Base-by-base conservation (phyloP, 139 green algal genomes). In the Chlorella vulgaris region DNA sequence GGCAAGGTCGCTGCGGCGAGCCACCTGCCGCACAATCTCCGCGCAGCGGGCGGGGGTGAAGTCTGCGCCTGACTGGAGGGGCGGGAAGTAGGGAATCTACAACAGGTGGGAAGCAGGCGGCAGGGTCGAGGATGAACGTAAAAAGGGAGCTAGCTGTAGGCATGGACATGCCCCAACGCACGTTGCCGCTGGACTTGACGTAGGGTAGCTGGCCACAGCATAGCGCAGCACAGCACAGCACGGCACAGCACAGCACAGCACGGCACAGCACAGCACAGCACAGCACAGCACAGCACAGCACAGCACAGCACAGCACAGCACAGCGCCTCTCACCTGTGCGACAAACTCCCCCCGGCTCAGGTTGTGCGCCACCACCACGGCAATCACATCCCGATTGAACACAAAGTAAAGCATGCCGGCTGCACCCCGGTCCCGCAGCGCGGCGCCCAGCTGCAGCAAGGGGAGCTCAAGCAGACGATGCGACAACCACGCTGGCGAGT, bases 371-470 rank as follows among this genome's bases (percentile, higher is more conserved):
- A 99, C 94, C 55, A 99, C 53, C 68, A 98, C 95, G 1, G 86
- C 88, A 50, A 98, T 91, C 35, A 92, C 90, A 15, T 88, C 71
- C 0, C 78, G 50, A 51, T 93, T 95, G 91, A 96, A 99, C 6
- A 98, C 91, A 85, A 99, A 99, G 87, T 99, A 99, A 58, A 99
- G 89, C 96, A 99, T 99, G 68, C 86, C 96, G 0, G 88, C 74
- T 5, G 88, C 75, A 2, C 67, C 53, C 28, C 24, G 7, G 7
- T 24, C 33, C 6, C 0, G n/a, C 21, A 70, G 50, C 53, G 86
- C 60, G 36, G 83, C 76, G 1, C 51, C 60, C 38, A 86, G 73
- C 39, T 67, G 66, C 55, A 65, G 55, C 55, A 65, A n/a, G 55
- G 18, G 55, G 5, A 65, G 21, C 18, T 65, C 47, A 58, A 58